A percentile compares a stretch with the other conserved stretches of the same genome.
Conservation (phyloP, 257 asterid genomes). For the Jacaranda mimosifolia region DNA sequence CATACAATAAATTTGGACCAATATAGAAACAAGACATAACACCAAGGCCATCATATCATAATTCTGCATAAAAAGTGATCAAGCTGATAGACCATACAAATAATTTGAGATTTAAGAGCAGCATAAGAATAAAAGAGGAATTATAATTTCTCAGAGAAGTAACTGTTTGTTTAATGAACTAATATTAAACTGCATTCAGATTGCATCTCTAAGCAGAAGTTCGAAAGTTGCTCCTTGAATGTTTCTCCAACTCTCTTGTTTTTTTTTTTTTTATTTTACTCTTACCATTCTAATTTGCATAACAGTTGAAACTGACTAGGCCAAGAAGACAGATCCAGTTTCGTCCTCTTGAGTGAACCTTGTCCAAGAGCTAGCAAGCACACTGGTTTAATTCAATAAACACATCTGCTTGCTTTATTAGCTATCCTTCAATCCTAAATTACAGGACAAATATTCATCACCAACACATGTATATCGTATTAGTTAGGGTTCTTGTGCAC, state of each 20-base stretch:
- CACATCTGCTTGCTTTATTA: not conserved
- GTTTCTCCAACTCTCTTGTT: not conserved
- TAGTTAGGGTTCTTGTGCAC: not conserved
- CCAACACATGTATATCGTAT: constrained; percentile 12
- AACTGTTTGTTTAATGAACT: constrained; percentile 11
- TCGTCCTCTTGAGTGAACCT: constrained; percentile 1
- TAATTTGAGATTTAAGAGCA: not conserved
- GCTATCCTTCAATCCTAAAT: constrained; percentile 1
- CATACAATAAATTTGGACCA: constrained; percentile 1
- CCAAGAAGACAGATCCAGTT: constrained; percentile 20
- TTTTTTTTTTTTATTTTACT: not conserved
- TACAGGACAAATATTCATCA: constrained; percentile 6
- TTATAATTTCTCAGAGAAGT: constrained; percentile 4
- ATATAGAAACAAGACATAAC: constrained; percentile 18
- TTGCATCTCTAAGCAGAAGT: constrained; percentile 17
- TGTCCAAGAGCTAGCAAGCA: constrained; percentile 23
- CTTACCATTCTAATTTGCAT: constrained; percentile 30
- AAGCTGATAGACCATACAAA: constrained; percentile 15
- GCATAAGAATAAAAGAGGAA: not conserved
- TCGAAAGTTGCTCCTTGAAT: not conserved
- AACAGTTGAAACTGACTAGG: not conserved
- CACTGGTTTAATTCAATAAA: not conserved
- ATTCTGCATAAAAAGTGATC: constrained; percentile 20
- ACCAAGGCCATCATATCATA: not conserved
- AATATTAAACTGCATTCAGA: not conserved